These are phyloP conservation scores for Racocetra persica DNA, from an alignment of 371 early-diverging fungal species.

Conservation along the genomic window DNA sequence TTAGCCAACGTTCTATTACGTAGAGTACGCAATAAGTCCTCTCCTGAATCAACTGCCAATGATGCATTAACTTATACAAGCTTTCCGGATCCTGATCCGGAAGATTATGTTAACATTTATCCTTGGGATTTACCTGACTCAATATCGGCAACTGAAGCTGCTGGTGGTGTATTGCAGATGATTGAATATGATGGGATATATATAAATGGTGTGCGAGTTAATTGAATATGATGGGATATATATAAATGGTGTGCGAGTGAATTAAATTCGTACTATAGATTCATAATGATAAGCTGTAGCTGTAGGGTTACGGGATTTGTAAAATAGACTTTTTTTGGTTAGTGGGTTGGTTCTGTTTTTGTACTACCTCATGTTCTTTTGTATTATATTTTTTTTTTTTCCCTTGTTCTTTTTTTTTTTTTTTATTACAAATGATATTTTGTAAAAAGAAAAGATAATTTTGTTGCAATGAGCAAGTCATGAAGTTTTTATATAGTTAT, in stretches of 20 bases:
- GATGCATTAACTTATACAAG: constrained; percentile 23
- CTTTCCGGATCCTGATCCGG: constrained; percentile 38
- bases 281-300: background rate
- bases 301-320: background rate
- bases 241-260: constrained; percentile 25
- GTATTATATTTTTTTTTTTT: too few relatives aligned
- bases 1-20: background rate
- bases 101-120: constrained; percentile 30
- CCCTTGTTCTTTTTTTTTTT: too few relatives aligned
- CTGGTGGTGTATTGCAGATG: constrained; percentile 37
- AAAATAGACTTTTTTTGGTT: background rate
- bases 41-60: background rate
- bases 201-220: constrained; percentile 28
- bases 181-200: constrained; percentile 37
- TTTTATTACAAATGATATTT: too few relatives aligned
- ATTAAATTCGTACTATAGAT: background rate
- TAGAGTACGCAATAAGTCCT: background rate
- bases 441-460: background rate
- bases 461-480: too few relatives aligned
- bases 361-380: background rate
- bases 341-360: background rate
- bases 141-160: constrained; percentile 29
- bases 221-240: constrained; percentile 38
- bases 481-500: too few relatives aligned
- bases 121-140: constrained; percentile 37